phyloP scores from a whole-genome alignment of 1,284 basidiomycete genomes.

The Sutorius eximius region DNA sequence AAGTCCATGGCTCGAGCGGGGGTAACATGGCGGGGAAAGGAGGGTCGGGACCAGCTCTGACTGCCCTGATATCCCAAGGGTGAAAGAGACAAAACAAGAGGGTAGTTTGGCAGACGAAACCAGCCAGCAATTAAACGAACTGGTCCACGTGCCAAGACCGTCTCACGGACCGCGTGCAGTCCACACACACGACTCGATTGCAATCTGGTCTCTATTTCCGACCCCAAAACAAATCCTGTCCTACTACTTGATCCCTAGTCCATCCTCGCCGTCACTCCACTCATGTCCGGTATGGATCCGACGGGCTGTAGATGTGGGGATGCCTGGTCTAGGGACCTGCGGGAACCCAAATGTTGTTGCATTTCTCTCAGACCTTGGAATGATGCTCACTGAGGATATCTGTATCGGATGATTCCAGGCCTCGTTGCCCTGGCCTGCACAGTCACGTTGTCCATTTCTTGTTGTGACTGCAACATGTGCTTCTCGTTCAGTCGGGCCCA shows the following conservation, averaged over 20 bases:
- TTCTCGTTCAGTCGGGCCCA: slow-evolving; percentile 56
- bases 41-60: slow-evolving; percentile 8
- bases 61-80: slow-evolving; percentile 2
- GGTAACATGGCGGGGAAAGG: slow-evolving; percentile 8
- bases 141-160: slow-evolving; percentile 12
- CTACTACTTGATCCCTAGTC: slow-evolving; percentile 13
- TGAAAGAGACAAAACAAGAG: background rate
- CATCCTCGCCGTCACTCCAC: slow-evolving; percentile 13
- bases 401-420: slow-evolving; percentile 57
- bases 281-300: slow-evolving; percentile 26
- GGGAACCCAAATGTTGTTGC: background rate
- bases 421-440: slow-evolving; percentile 51
- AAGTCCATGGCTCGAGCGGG: slow-evolving; percentile 13
- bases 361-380: background rate
- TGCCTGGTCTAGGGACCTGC: slow-evolving; percentile 31
- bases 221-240: background rate
- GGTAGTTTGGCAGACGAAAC: background rate
- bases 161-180: slow-evolving; percentile 15
- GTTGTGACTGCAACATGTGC: slow-evolving; percentile 52
- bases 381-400: slow-evolving; percentile 65
- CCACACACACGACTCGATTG: background rate
- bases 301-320: slow-evolving; percentile 35
- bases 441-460: slow-evolving; percentile 44
- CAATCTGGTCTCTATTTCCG: slow-evolving; percentile 1
- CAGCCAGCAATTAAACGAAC: slow-evolving; percentile 8